phyloP scores from a whole-genome alignment of 306 rosid species.

The Prunus salicina region DNA sequence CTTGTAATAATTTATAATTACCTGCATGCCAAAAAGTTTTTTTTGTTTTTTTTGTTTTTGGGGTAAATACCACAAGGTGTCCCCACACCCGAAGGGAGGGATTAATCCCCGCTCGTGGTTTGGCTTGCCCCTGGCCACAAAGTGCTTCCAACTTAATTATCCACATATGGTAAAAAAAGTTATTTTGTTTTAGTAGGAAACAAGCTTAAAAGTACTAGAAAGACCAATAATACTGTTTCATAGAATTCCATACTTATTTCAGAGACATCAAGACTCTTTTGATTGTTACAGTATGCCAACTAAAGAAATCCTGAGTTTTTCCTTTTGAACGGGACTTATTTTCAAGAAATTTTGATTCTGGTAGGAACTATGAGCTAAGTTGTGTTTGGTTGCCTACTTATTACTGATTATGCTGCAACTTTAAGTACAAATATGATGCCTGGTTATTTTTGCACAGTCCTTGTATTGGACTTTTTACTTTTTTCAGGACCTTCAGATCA shows the following conservation, averaged over 20 bases:
- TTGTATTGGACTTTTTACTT: neutral
- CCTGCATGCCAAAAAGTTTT: no score
- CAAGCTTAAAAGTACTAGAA: neutral
- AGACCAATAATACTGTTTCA: neutral
- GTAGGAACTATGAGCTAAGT: neutral
- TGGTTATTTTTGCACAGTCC: neutral
- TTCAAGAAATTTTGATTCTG: neutral
- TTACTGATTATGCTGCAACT: neutral
- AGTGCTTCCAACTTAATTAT: no score
- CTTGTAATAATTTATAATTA: neutral
- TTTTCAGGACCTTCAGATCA: constrained; percentile 4
- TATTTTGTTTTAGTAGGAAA: neutral
- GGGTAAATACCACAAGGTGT: no score
- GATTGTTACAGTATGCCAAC: neutral
- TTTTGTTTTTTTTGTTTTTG: no score
- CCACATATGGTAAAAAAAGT: no score
- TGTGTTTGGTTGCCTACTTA: neutral
- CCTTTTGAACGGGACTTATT: neutral
- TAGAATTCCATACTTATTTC: neutral
- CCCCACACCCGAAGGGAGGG: no score
- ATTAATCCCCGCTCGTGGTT: no score
- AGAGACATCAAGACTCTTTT: neutral
- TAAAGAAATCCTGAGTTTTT: neutral
- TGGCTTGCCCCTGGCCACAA: no score
- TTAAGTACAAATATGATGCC: neutral